phyloP scores from a whole-genome alignment of 2,329 filamentous ascomycete genomes.

The Cladosporium sp. region DNA sequence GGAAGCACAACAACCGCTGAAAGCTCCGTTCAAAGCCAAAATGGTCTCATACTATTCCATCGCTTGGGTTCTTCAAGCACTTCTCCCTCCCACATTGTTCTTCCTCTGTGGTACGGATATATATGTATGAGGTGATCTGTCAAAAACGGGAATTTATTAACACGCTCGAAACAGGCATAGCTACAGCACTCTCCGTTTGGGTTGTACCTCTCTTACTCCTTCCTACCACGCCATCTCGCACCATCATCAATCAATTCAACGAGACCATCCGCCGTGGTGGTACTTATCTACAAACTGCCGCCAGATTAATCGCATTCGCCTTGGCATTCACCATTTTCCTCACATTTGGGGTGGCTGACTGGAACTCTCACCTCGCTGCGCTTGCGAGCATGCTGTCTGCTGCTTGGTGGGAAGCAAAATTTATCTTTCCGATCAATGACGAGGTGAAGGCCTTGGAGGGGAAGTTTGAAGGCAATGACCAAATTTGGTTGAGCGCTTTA shows the following conservation, averaged over 20 bases:
- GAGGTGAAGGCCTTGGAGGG: slow-evolving; percentile 9
- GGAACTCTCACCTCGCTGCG: slow-evolving; percentile 6
- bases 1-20: too few species aligned
- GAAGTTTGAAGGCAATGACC: background rate
- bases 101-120: too few species aligned
- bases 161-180: background rate
- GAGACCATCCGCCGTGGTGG: slow-evolving; percentile 8
- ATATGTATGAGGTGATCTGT: too few species aligned
- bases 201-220: slow-evolving; percentile 11
- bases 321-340: background rate
- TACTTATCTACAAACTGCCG: slow-evolving; percentile 11
- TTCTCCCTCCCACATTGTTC: too few species aligned
- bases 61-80: too few species aligned
- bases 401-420: slow-evolving; percentile 18
- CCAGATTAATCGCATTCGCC: background rate
- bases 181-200: slow-evolving; percentile 10
- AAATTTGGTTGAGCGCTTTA: background rate
- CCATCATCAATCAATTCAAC: slow-evolving; percentile 7
- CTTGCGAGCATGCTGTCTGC: background rate
- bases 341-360: background rate
- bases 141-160: too few species aligned
- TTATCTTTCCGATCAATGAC: slow-evolving; percentile 15
- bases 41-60: too few species aligned
- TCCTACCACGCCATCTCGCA: slow-evolving; percentile 5
- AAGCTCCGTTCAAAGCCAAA: too few species aligned